A percentile compares a stretch with the other conserved stretches of the same genome.
These are phyloP conservation scores for Talaromyces sp. DNA, from an alignment of 2,329 filamentous ascomycete species.

Conservation along the genomic window DNA sequence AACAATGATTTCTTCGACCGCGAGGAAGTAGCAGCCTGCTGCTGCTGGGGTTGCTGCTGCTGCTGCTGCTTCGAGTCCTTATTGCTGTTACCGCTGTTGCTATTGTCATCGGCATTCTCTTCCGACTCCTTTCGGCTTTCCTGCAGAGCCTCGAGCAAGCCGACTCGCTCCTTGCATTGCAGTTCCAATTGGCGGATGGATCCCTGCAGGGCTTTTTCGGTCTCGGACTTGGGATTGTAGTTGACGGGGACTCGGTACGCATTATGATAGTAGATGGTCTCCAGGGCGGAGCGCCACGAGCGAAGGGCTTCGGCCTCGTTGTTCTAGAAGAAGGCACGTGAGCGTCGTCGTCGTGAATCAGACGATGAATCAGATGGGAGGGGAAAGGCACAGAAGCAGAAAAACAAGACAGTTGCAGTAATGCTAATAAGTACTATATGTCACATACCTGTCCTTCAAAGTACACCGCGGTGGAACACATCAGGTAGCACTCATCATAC, in stretches of 20 bases:
- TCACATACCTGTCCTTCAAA: slow-evolving; percentile 79
- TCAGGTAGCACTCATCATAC: slow-evolving; percentile 93
- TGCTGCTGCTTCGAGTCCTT: slow-evolving; percentile 20
- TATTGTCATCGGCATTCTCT: slow-evolving; percentile 1
- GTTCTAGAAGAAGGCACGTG: slow-evolving; percentile 51
- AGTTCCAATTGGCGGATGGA: slow-evolving; percentile 78
- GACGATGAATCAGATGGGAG: neutral
- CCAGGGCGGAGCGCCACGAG: slow-evolving; percentile 83
- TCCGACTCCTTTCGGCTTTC: slow-evolving; percentile 55
- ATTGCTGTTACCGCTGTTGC: slow-evolving; percentile 1
- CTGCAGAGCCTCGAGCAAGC: slow-evolving; percentile 76
- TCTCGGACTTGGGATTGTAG: slow-evolving; percentile 70
- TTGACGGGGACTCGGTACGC: slow-evolving; percentile 67
- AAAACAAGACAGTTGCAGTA: too few species aligned
- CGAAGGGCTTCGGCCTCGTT: slow-evolving; percentile 87
- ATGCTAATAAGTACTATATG: too few species aligned
- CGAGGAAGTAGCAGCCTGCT: neutral
- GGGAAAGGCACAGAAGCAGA: too few species aligned
- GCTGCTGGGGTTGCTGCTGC: neutral
- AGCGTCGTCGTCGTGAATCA: neutral
- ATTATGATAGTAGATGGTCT: slow-evolving; percentile 83
- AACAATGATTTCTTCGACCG: slow-evolving; percentile 16
- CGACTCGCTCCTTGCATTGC: slow-evolving; percentile 90
- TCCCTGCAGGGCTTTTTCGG: slow-evolving; percentile 75
- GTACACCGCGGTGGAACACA: slow-evolving; percentile 92